Percentiles rank a stretch among this genome's conserved stretches.
Conservation (phyloP, 2,329 filamentous ascomycete species). For the Fusarium nematophilum region DNA sequence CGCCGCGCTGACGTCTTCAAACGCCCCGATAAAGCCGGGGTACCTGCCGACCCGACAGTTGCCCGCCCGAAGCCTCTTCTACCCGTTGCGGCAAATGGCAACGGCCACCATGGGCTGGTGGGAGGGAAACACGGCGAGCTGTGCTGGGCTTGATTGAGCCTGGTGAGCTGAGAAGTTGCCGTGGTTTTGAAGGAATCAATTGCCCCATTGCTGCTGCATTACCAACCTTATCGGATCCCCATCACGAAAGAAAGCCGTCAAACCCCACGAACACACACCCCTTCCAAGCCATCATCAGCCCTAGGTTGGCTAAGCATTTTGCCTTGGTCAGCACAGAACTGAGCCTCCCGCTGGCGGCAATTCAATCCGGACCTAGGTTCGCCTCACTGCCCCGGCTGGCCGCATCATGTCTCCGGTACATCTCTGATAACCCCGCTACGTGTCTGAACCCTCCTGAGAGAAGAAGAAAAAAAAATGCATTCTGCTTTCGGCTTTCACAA, state of each 20-base stretch:
- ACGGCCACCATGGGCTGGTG: neutral
- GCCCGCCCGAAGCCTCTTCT: conserved; percentile 35
- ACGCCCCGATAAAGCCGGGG: conserved; percentile 10
- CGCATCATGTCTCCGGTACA: too few species aligned
- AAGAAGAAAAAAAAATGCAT: neutral
- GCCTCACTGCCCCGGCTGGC: neutral
- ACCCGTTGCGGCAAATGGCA: conserved; percentile 13
- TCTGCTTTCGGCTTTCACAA: neutral
- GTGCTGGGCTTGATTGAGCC: neutral
- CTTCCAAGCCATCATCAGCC: conserved; percentile 36
- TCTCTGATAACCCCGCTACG: too few species aligned
- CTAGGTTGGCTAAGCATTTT: conserved; percentile 1
- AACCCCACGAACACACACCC: conserved; percentile 24
- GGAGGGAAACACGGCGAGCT: neutral
- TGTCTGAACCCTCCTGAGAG: neutral
- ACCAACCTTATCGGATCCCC: neutral
- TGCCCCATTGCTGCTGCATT: neutral
- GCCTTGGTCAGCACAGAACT: conserved; percentile 26
- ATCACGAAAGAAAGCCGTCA: neutral
- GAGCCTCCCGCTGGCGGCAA: conserved; percentile 5
- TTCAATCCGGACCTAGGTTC: neutral
- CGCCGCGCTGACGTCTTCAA: conserved; percentile 6
- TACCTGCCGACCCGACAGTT: neutral
- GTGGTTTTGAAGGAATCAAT: neutral
- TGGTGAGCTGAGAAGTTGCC: neutral